Evolutionary conservation across 306 rosid species (phyloP).

Genomic region (Quercus mongolica): DNA sequence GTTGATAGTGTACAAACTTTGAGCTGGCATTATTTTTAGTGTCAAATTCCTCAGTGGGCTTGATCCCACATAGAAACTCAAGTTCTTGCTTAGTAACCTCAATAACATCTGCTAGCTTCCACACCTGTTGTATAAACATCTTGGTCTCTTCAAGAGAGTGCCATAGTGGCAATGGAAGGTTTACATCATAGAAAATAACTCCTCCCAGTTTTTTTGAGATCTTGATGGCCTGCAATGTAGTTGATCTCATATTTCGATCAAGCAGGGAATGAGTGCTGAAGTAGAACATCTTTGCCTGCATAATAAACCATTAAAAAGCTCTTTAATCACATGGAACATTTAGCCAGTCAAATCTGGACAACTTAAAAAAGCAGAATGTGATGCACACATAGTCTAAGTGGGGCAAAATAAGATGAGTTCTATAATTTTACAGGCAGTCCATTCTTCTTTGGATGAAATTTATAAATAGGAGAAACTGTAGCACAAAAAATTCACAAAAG

Average conservation of each 20-base stretch:
- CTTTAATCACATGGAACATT: conserved; percentile 6
- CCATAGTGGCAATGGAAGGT: conserved; percentile 93
- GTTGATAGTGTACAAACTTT: conserved; percentile 76
- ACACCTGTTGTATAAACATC: conserved; percentile 63
- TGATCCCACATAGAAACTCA: conserved; percentile 81
- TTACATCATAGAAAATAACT: conserved; percentile 77
- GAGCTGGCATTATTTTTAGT: conserved; percentile 70
- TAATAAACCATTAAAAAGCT: conserved; percentile 17
- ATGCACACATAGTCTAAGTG: background rate
- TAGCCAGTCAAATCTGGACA: background rate
- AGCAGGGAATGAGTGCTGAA: conserved; percentile 85
- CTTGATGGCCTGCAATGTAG: conserved; percentile 77
- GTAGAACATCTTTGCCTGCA: conserved; percentile 96
- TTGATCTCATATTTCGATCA: conserved; percentile 79
- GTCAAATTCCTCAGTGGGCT: conserved; percentile 82
- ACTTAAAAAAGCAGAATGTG: background rate
- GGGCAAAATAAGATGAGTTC: background rate
- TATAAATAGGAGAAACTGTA: background rate
- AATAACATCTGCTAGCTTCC: conserved; percentile 83
- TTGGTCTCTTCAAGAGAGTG: conserved; percentile 74
- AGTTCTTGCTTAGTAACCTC: conserved; percentile 97
- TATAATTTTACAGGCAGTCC: background rate
- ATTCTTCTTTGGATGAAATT: background rate
- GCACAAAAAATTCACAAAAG: background rate
- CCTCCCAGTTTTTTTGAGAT: conserved; percentile 75